Conservation (phyloP, 768 basidiomycete species). For the Panellus pusillus region DNA sequence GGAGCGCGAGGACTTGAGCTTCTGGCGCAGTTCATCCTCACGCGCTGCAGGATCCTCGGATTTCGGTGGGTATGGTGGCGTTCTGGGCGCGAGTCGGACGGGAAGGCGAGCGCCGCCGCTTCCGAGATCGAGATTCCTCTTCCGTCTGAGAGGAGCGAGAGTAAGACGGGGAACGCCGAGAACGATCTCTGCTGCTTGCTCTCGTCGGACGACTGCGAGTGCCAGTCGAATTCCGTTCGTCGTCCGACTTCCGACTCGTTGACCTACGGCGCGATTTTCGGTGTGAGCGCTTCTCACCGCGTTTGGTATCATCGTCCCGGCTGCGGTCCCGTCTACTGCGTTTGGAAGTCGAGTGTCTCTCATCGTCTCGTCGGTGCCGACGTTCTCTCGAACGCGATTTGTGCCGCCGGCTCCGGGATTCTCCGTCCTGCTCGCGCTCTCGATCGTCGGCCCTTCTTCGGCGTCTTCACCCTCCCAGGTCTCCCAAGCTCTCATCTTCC, state of each 20-base stretch:
- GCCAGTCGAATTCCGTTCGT: slow-evolving; percentile 2
- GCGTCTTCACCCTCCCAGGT: slow-evolving; percentile 45
- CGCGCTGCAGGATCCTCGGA: slow-evolving; percentile 20
- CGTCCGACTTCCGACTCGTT: slow-evolving; percentile 9
- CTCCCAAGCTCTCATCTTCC: slow-evolving; percentile 50
- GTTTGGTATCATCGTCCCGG: slow-evolving; percentile 11
- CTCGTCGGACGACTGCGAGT: neutral
- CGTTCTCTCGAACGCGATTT: slow-evolving; percentile 15
- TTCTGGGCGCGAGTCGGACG: slow-evolving; percentile 29
- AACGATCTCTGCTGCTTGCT: slow-evolving; percentile 4
- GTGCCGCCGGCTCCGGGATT: slow-evolving; percentile 22
- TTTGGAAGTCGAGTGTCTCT: slow-evolving; percentile 16
- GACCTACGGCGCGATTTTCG: slow-evolving; percentile 10
- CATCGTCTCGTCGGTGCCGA: slow-evolving; percentile 20
- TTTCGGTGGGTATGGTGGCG: slow-evolving; percentile 28
- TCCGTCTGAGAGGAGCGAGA: slow-evolving; percentile 26
- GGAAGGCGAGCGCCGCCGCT: slow-evolving; percentile 28
- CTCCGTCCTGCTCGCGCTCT: slow-evolving; percentile 25
- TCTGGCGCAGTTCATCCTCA: slow-evolving; percentile 34
- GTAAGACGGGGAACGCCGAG: slow-evolving; percentile 25
- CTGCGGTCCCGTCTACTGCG: slow-evolving; percentile 26
- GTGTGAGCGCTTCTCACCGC: slow-evolving; percentile 14
- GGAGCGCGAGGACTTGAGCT: slow-evolving; percentile 30
- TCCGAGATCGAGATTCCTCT: slow-evolving; percentile 23
- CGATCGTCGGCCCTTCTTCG: slow-evolving; percentile 35